Conservation (phyloP, 768 basidiomycete species). For the Tubosaeta brunneosetosa region DNA sequence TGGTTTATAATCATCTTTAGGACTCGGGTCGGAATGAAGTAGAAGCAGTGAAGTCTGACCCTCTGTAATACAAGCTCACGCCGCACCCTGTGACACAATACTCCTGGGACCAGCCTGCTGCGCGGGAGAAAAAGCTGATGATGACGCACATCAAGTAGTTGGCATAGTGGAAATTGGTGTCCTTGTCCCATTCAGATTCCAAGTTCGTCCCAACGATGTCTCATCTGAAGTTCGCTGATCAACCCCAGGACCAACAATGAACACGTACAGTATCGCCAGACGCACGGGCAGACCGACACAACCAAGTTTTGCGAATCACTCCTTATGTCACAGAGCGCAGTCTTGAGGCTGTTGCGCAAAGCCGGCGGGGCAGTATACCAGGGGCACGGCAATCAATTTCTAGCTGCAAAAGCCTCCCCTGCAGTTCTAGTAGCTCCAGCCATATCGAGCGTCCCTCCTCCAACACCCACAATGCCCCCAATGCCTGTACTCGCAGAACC, state of each 20-base stretch:
- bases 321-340: slow-evolving; percentile 83
- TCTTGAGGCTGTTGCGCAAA: slow-evolving; percentile 28
- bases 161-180: slow-evolving; percentile 97
- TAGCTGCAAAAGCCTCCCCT: no score
- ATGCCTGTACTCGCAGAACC: no score
- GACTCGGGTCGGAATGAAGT: slow-evolving; percentile 41
- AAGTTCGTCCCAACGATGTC: slow-evolving; percentile 39
- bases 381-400: no score
- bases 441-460: no score
- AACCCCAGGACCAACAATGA: slow-evolving; percentile 46
- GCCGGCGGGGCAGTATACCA: no score
- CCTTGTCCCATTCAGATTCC: slow-evolving; percentile 83
- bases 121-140: slow-evolving; percentile 71
- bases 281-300: slow-evolving; percentile 82
- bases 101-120: slow-evolving; percentile 93
- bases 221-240: slow-evolving; percentile 1
- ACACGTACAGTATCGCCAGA: slow-evolving; percentile 79
- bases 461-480: no score
- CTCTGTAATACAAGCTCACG: slow-evolving; percentile 48
- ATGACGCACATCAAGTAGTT: slow-evolving; percentile 57
- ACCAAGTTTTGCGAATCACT: slow-evolving; percentile 82
- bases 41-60: slow-evolving; percentile 34
- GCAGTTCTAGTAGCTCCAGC: no score
- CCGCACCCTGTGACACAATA: slow-evolving; percentile 59
- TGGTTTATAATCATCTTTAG: slow-evolving; percentile 32